Percentiles rank a stretch among this genome's conserved stretches.
These are phyloP conservation scores for Salvia splendens DNA, from an alignment of 257 asterid genomes.

Conservation along the genomic window DNA sequence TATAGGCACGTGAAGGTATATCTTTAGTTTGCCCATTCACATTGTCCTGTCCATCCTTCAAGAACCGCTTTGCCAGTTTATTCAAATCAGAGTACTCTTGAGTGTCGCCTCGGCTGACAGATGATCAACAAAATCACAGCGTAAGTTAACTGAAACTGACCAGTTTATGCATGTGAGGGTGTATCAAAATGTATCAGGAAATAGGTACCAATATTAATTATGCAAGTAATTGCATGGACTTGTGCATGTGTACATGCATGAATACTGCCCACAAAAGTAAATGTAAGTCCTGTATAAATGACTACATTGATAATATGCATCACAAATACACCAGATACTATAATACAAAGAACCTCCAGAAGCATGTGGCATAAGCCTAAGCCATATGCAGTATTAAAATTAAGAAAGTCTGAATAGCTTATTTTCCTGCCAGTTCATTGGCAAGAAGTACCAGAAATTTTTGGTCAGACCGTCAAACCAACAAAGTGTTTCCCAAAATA, in stretches of 20 bases:
- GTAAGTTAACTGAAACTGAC: slow-evolving; percentile 15
- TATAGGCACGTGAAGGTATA: slow-evolving; percentile 76
- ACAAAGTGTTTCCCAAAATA: not conserved
- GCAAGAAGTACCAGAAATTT: slow-evolving; percentile 17
- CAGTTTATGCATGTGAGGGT: not conserved
- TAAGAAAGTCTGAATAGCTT: not conserved
- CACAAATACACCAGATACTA: slow-evolving; percentile 15
- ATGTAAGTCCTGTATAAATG: slow-evolving; percentile 18
- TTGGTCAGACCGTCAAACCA: slow-evolving; percentile 14
- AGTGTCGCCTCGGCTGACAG: slow-evolving; percentile 93
- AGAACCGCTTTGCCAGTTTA: slow-evolving; percentile 87
- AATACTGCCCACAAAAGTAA: slow-evolving; percentile 10
- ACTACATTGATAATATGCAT: slow-evolving; percentile 21
- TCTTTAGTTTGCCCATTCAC: slow-evolving; percentile 58
- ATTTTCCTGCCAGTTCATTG: not conserved
- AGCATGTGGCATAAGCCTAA: not conserved
- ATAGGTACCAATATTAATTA: slow-evolving; percentile 1
- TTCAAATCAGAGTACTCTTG: slow-evolving; percentile 91
- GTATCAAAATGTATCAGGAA: not conserved
- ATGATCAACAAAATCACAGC: slow-evolving; percentile 36
- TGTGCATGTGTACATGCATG: not conserved
- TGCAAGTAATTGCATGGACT: not conserved
- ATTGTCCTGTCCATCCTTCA: slow-evolving; percentile 58
- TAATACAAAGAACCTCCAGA: slow-evolving; percentile 12
- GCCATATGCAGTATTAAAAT: slow-evolving; percentile 1